Evolutionary conservation across 2,329 filamentous ascomycete species (phyloP).

Genomic region (Gyromitra esculenta): DNA sequence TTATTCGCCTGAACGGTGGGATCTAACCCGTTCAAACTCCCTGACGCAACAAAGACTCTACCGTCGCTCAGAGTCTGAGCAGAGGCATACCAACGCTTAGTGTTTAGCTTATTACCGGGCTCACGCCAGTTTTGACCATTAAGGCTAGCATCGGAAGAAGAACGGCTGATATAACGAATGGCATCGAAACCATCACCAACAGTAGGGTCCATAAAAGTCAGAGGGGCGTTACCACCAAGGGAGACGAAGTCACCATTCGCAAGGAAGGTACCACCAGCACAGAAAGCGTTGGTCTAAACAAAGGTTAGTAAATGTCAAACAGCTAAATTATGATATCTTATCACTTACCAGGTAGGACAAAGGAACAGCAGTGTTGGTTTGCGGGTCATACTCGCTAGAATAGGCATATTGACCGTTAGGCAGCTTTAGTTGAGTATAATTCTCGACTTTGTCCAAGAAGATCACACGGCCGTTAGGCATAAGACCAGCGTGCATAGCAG

Average conservation of each 20-base stretch:
- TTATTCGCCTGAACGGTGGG: constrained; percentile 68
- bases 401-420: constrained; percentile 68
- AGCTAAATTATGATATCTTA: constrained; percentile 3
- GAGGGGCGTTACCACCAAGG: constrained; percentile 69
- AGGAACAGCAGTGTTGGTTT: constrained; percentile 63
- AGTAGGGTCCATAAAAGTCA: constrained; percentile 68
- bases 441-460: constrained; percentile 72
- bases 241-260: constrained; percentile 68
- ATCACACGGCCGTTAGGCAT: constrained; percentile 69
- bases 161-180: constrained; percentile 67
- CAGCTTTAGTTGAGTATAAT: constrained; percentile 69
- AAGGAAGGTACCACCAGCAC: constrained; percentile 69
- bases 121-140: constrained; percentile 67
- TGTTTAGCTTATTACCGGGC: constrained; percentile 67
- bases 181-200: constrained; percentile 69
- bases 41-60: constrained; percentile 69
- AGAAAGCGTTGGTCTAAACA: constrained; percentile 69
- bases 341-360: constrained; percentile 63
- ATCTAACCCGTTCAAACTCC: constrained; percentile 69
- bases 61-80: constrained; percentile 70
- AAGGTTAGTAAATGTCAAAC: constrained; percentile 32
- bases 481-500: constrained; percentile 71
- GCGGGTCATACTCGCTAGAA: constrained; percentile 69
- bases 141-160: constrained; percentile 62
- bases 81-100: constrained; percentile 70